A percentile compares a stretch with the other conserved stretches of the same genome.
phyloP scores from a whole-genome alignment of 2,329 filamentous ascomycete species.

The Aaosphaeria pasadenensis region DNA sequence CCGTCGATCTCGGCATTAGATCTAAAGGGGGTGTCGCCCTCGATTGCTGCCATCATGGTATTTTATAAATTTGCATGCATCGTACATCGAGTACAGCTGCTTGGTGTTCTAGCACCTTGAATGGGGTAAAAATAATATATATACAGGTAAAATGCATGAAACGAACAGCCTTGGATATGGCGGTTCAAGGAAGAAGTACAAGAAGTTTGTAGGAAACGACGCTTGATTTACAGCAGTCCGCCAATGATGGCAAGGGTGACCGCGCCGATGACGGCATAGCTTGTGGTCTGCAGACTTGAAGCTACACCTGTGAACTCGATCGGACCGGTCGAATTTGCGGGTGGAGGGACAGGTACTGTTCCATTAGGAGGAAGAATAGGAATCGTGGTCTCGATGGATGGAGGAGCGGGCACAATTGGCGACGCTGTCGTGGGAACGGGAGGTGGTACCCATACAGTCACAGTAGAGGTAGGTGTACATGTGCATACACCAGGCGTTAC shows the following conservation, averaged over 20 bases:
- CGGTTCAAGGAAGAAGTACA: no score
- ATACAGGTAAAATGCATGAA: no score
- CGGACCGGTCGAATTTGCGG: conserved; percentile 22
- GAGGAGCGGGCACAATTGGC: not conserved
- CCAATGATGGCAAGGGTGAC: conserved; percentile 14
- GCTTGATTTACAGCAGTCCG: conserved; percentile 17
- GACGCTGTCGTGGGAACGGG: conserved; percentile 1
- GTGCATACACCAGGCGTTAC: not conserved
- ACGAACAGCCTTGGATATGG: no score
- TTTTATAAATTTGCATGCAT: no score
- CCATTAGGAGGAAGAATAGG: conserved; percentile 5
- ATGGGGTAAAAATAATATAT: no score
- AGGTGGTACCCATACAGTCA: conserved; percentile 21
- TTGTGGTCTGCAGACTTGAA: conserved; percentile 7
- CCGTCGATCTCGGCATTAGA: no score
- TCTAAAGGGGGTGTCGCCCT: no score
- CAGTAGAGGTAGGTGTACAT: conserved; percentile 12
- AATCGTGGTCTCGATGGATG: not conserved
- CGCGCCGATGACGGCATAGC: conserved; percentile 17
- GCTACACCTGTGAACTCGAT: conserved; percentile 23
- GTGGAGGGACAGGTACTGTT: conserved; percentile 10
- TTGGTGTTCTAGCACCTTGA: no score
- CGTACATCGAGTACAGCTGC: no score
- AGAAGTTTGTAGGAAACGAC: no score
- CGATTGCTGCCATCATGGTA: no score